These are phyloP conservation scores for Phytopythium delawarense DNA, from an alignment of 352 stramenopile genomes.

Conservation along the genomic window DNA sequence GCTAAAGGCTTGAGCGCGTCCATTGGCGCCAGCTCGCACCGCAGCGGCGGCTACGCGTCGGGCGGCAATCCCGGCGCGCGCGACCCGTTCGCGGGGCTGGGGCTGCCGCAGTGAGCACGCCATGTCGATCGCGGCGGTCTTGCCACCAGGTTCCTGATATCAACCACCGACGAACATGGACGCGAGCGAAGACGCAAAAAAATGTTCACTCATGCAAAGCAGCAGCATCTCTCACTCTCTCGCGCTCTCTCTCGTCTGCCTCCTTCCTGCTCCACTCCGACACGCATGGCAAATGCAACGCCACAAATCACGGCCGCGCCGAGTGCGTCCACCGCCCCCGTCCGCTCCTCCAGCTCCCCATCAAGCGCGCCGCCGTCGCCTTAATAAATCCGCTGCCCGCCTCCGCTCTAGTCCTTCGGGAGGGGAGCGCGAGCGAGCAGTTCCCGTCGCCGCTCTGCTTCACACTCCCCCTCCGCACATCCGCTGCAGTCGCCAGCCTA, in stretches of 20 bases:
- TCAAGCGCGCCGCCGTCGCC: neutral
- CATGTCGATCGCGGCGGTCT: neutral
- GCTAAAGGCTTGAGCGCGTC: no score
- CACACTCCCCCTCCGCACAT: neutral
- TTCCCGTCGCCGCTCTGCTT: constrained; percentile 1
- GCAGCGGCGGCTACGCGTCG: constrained; percentile 3
- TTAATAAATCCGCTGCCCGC: constrained; percentile 3
- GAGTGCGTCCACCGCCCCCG: neutral
- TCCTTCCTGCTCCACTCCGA: neutral
- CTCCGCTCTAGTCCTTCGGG: constrained; percentile 2
- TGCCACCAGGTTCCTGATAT: neutral
- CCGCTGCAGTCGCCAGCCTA: neutral
- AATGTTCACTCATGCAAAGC: constrained; percentile 10
- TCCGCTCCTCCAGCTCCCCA: neutral
- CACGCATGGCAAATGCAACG: neutral
- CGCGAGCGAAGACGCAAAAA: neutral
- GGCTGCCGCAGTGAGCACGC: constrained; percentile 43
- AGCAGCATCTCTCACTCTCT: constrained; percentile 7
- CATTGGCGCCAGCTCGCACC: constrained; percentile 3
- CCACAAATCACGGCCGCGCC: neutral
- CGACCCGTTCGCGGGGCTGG: constrained; percentile 75
- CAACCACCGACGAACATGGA: neutral
- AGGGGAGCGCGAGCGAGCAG: neutral
- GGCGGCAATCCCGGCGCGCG: constrained; percentile 13
- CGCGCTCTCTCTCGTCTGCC: neutral